Conservation (phyloP, 306 rosid species). For the Begonia peltatifolia region DNA sequence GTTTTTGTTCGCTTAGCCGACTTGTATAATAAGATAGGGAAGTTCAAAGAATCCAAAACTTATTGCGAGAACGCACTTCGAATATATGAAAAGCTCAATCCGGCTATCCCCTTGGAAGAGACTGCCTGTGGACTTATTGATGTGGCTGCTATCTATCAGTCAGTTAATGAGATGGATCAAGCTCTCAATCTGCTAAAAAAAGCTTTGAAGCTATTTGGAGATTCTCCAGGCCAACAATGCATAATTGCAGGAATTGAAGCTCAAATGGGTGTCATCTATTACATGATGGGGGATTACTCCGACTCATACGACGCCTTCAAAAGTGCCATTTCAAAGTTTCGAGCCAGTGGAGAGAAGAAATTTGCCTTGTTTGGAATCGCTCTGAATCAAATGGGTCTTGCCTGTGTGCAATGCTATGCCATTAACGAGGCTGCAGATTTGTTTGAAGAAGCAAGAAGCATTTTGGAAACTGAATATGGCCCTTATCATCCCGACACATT, state of each 20-base stretch:
- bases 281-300: slow-evolving; percentile 56
- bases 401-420: slow-evolving; percentile 57
- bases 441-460: slow-evolving; percentile 65
- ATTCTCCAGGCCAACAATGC: slow-evolving; percentile 51
- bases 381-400: slow-evolving; percentile 83
- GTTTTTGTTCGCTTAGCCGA: slow-evolving; percentile 71
- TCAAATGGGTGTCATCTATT: slow-evolving; percentile 72
- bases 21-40: slow-evolving; percentile 63
- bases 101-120: slow-evolving; percentile 52
- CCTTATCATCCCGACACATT: slow-evolving; percentile 67
- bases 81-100: slow-evolving; percentile 45
- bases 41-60: slow-evolving; percentile 62
- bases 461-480: slow-evolving; percentile 69
- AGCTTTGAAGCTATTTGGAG: slow-evolving; percentile 49
- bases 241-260: slow-evolving; percentile 81
- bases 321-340: slow-evolving; percentile 45
- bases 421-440: slow-evolving; percentile 82
- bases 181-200: slow-evolving; percentile 67
- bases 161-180: slow-evolving; percentile 60
- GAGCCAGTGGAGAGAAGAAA: slow-evolving; percentile 61
- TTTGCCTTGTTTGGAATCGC: slow-evolving; percentile 70
- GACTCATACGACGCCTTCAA: slow-evolving; percentile 52
- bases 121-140: slow-evolving; percentile 69
- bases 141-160: slow-evolving; percentile 63
- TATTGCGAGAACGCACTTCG: slow-evolving; percentile 63